Base-by-base conservation (phyloP, 2,329 filamentous ascomycete genomes). In the Alternaria burnsii region DNA sequence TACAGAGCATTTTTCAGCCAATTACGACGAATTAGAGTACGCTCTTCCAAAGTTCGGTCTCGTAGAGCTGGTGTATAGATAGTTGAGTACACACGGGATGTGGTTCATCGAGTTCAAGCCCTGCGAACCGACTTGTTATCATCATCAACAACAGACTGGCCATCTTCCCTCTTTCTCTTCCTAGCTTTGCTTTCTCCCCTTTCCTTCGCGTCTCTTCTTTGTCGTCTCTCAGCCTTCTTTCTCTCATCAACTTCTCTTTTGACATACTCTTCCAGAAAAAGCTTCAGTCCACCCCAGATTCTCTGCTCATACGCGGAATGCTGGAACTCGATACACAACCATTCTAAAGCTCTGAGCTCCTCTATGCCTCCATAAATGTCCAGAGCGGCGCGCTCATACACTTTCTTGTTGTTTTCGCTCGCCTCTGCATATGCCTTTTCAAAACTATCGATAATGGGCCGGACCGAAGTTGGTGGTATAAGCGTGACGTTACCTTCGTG, bases 321-420 rank as follows among this genome's bases (percentile, higher is more conserved):
- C 40, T 48, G 56, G 4, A 20, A 54, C 20, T 43, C 28, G 5
- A 62, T 38, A 32, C 52, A 54, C 32, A 65, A 28, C 62, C 59
- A 65, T 26, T 65, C 40, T 28, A 55, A 24, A 10, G 18, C 42
- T 18, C 55, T 48, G 36, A 62, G 22, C 32, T 53, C 32, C 3
- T 56, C 55, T 42, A 60, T 47, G 3, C 42, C 41, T 11, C 55
- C 59, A 40, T 58, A 61, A 14, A 53, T 4, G 32, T 65, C 63
- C 18, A 65, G 12, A 10, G 58, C 61, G 6, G 16, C 57, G 1
- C 47, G 28, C 30, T 61, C 48, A 7, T 61, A 57, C 11, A 46
- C 14, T 38, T 40, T 28, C 16, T 59, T 61, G 5, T 55, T 36
- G 9, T 18, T 18, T 34, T 48, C 26, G 12, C 36, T 30, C 16